Percentiles rank a stretch among this genome's conserved stretches.
phyloP scores from a whole-genome alignment of 805 yeast species.

The Candida broadrunensis region DNA sequence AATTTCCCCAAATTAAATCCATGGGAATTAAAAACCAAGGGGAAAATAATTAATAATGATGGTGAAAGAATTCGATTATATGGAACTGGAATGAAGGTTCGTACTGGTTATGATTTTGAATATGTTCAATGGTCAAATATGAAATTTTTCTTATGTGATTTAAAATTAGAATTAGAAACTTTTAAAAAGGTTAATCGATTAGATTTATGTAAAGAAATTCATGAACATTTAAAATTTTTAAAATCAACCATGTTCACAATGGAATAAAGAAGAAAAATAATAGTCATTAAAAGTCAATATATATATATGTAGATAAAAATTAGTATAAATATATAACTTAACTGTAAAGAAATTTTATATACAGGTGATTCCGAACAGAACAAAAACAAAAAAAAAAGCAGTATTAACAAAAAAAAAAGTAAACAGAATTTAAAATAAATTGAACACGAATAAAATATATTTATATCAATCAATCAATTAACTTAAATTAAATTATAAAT shows the following conservation, averaged over 20 bases:
- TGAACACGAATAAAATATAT: too few species aligned
- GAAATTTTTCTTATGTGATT: slow-evolving; percentile 53
- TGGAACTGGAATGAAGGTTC: slow-evolving; percentile 52
- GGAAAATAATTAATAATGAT: slow-evolving; percentile 36
- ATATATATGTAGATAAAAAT: not conserved
- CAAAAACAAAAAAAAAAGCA: too few species aligned
- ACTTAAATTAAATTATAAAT: too few species aligned
- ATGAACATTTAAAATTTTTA: slow-evolving; percentile 43
- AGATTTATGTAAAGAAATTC: slow-evolving; percentile 50
- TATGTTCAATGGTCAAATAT: slow-evolving; percentile 57
- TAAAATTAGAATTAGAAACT: slow-evolving; percentile 41
- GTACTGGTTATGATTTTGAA: slow-evolving; percentile 58
- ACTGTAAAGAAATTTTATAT: too few species aligned
- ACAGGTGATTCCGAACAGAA: too few species aligned
- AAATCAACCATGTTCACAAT: slow-evolving; percentile 14
- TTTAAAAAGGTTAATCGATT: slow-evolving; percentile 39
- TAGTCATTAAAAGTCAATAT: not conserved
- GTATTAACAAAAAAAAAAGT: too few species aligned
- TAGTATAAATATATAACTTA: too few species aligned
- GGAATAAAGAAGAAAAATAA: not conserved
- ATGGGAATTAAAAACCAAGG: slow-evolving; percentile 44
- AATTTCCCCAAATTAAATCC: slow-evolving; percentile 69
- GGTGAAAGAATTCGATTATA: slow-evolving; percentile 54
- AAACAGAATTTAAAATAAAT: too few species aligned
- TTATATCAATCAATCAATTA: too few species aligned